A percentile compares a stretch with the other conserved stretches of the same genome.
Evolutionary conservation across 768 basidiomycete species (phyloP).

Genomic region (Dacryopinax spathularia): DNA sequence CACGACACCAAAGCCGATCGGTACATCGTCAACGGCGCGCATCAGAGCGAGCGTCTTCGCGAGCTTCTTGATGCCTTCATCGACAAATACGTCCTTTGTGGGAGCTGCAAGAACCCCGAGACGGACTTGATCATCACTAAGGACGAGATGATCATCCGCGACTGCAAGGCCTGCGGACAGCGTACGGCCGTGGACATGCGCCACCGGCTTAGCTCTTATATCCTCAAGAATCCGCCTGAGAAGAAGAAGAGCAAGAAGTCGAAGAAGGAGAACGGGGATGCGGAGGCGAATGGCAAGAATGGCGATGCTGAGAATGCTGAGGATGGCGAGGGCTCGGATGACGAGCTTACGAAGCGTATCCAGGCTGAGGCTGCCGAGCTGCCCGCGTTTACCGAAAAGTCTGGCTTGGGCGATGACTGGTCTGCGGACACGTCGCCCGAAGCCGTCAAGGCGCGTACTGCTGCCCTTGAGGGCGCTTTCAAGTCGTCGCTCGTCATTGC

Average conservation of each 20-base stretch:
- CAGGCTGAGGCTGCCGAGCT: conserved; percentile 76
- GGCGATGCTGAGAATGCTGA: conserved; percentile 28
- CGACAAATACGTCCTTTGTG: conserved; percentile 95
- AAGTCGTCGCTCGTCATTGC: conserved; percentile 33
- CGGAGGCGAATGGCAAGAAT: conserved; percentile 29
- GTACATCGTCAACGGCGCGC: conserved; percentile 97
- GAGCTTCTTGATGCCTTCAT: conserved; percentile 95
- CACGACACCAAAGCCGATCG: conserved; percentile 94
- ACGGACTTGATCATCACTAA: conserved; percentile 89
- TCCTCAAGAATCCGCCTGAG: conserved; percentile 93
- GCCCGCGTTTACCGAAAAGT: conserved; percentile 38
- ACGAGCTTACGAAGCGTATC: conserved; percentile 79
- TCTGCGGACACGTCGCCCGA: conserved; percentile 82
- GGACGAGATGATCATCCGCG: conserved; percentile 76
- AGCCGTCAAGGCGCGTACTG: conserved; percentile 71
- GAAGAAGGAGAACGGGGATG: conserved; percentile 26
- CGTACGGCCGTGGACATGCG: conserved; percentile 87
- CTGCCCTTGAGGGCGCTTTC: conserved; percentile 41
- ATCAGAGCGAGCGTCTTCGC: conserved; percentile 77
- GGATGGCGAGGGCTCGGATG: conserved; percentile 42
- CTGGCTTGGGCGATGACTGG: conserved; percentile 65
- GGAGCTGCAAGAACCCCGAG: conserved; percentile 97
- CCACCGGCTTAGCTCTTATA: conserved; percentile 91
- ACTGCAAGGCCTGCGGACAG: conserved; percentile 97
- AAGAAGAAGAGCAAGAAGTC: conserved; percentile 56